Evolutionary conservation across 345 rosid species (phyloP).

Genomic region (Populus nigra): DNA sequence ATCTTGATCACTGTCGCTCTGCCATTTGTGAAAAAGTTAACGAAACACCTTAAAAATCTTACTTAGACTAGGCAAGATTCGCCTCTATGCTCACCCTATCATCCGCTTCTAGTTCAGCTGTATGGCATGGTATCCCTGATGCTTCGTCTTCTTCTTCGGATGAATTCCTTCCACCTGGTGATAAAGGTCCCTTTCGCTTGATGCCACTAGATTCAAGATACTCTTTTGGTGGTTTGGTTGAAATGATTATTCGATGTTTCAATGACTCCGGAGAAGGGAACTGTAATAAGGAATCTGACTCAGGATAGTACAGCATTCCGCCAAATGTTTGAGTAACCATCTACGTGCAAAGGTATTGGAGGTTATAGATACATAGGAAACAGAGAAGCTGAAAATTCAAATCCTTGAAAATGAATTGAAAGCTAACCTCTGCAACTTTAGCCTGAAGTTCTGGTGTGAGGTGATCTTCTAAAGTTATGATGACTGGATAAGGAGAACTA

Average conservation of each 20-base stretch:
- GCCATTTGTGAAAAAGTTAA: constrained; percentile 7
- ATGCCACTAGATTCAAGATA: constrained; percentile 51
- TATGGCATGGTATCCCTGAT: constrained; percentile 1
- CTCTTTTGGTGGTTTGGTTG: constrained; percentile 95
- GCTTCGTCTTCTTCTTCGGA: constrained; percentile 48
- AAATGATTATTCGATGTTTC: constrained; percentile 66
- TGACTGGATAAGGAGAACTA: constrained; percentile 78
- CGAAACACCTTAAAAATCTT: neutral
- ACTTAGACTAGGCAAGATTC: neutral
- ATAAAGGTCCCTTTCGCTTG: constrained; percentile 30
- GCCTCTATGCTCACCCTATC: constrained; percentile 17
- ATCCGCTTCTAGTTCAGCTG: constrained; percentile 14
- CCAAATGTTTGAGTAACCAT: constrained; percentile 76
- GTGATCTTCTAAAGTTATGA: constrained; percentile 95
- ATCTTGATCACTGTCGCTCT: constrained; percentile 35
- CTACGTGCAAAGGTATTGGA: constrained; percentile 34
- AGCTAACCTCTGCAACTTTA: constrained; percentile 75
- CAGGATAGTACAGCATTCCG: constrained; percentile 68
- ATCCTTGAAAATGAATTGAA: neutral
- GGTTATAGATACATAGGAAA: neutral
- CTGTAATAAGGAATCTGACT: constrained; percentile 61
- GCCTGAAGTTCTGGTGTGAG: constrained; percentile 76
- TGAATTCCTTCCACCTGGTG: constrained; percentile 24
- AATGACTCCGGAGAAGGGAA: constrained; percentile 75
- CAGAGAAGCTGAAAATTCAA: constrained; percentile 8